Base-by-base conservation (phyloP, 2,329 filamentous ascomycete genomes). In the Clonostachys chloroleuca region DNA sequence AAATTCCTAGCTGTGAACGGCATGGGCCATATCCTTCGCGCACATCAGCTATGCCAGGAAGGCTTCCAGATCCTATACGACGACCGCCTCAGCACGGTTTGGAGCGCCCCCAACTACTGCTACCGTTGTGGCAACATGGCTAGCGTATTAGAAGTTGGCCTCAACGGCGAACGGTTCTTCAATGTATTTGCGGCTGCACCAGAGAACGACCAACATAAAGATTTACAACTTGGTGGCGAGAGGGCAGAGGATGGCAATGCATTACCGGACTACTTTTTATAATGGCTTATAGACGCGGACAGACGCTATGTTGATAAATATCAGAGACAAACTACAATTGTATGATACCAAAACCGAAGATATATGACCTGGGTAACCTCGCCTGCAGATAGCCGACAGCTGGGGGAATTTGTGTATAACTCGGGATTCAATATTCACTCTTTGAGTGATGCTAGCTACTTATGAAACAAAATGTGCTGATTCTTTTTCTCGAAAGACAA, bases 11-110 rank as follows among this genome's bases (percentile, higher is more conserved):
- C 94, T 57, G 92, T 99, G 58, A 99, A 99, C 69, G 87, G 83
- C 66, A 97, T 99, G 92, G 92, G 87, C 34, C 94, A 99, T 67
- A 99, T 99, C 54, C 76, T 99, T 48, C 88, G 94, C 20, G 94
- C 94, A n/a, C 94, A 99, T 68, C 94, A 99, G 72, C 80, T 99
- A 5, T 99, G 94, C 66, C 94, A 99, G 67, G 94, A 99, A 70
- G 94, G 94, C 1, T 99, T 92, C 66, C 94, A 97, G 70, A 88
- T 97, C 42, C 81, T 99, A 14, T 99, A 96, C 66, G 92, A 97
- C 59, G 92, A 97, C 67, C 82, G 87, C 14, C 72, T 99, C 36
- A 96, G 90, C 65, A 99, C 94, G 1, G 94, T 99, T 7, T 99
- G 94, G 94, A 96, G 91, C 64, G 94, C 94, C 5, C 94, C 94